These are phyloP conservation scores for Cystofilobasidium ferigula DNA, from an alignment of 768 basidiomycete species.

Conservation along the genomic window DNA sequence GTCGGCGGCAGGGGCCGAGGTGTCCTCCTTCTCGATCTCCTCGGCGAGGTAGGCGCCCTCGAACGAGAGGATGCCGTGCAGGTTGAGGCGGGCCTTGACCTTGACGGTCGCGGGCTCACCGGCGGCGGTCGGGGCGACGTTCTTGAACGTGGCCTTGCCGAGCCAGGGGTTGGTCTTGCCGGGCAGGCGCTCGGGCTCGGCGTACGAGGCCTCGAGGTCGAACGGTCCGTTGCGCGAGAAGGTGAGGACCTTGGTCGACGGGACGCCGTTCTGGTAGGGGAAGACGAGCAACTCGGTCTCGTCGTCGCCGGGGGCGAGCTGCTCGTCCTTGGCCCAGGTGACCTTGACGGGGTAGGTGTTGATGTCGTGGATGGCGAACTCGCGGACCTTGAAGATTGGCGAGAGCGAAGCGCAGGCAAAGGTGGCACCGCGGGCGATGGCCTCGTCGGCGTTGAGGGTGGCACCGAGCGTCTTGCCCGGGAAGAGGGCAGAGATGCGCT, in stretches of 20 bases:
- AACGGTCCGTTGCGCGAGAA: constrained; percentile 85
- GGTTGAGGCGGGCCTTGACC: constrained; percentile 77
- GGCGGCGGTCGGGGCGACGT: constrained; percentile 53
- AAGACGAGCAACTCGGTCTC: constrained; percentile 79
- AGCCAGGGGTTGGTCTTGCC: constrained; percentile 76
- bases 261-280: constrained; percentile 69
- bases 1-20: constrained; percentile 39
- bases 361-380: constrained; percentile 81
- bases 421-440: constrained; percentile 87
- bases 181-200: constrained; percentile 59
- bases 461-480: constrained; percentile 69
- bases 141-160: constrained; percentile 67
- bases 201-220: constrained; percentile 76
- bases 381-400: constrained; percentile 93
- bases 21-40: constrained; percentile 54
- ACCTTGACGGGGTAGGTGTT: constrained; percentile 81
- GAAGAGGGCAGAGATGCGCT: constrained; percentile 72
- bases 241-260: constrained; percentile 88
- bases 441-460: constrained; percentile 97
- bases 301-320: constrained; percentile 68
- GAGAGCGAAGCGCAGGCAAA: constrained; percentile 96
- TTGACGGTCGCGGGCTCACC: constrained; percentile 75
- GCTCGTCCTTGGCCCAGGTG: constrained; percentile 62
- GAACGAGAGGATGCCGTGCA: constrained; percentile 76
- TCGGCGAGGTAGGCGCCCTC: constrained; percentile 69